These are phyloP conservation scores for Ogataea corticis DNA, from an alignment of 805 yeast species.

Conservation along the genomic window DNA sequence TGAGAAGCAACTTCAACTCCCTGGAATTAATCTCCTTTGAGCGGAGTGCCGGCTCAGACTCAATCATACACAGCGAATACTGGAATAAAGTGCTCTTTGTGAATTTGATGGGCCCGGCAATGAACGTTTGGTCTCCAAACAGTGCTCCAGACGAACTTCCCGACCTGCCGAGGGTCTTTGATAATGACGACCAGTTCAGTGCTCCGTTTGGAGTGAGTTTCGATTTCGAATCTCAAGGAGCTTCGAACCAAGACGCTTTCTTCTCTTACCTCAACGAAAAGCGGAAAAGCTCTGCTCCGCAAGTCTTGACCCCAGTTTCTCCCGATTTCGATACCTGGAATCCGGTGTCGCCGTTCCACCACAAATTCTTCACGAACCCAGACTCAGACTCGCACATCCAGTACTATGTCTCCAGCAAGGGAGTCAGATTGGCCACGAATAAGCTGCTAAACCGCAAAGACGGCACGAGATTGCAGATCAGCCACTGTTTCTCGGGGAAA, in stretches of 20 bases:
- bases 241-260: conserved; percentile 20
- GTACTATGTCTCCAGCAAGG: conserved; percentile 67
- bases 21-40: conserved; percentile 72
- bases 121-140: conserved; percentile 69
- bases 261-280: conserved; percentile 25
- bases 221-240: conserved; percentile 8
- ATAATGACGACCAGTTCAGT: conserved; percentile 8
- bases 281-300: conserved; percentile 9
- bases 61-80: conserved; percentile 59
- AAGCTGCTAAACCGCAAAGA: conserved; percentile 24
- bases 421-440: conserved; percentile 59
- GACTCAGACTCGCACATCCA: conserved; percentile 81
- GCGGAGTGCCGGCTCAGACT: conserved; percentile 57
- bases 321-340: background rate
- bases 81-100: conserved; percentile 66
- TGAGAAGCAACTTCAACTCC: conserved; percentile 62
- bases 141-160: conserved; percentile 52
- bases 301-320: background rate
- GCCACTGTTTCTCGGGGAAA: conserved; percentile 69
- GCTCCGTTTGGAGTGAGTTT: conserved; percentile 15
- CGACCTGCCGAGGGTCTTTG: conserved; percentile 28
- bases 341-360: conserved; percentile 62
- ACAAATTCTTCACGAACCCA: conserved; percentile 81
- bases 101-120: conserved; percentile 58
- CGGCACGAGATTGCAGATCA: conserved; percentile 33